phyloP scores from a whole-genome alignment of 1,139 yeast genomes.

The Kurtzmaniella quercitrusa region DNA sequence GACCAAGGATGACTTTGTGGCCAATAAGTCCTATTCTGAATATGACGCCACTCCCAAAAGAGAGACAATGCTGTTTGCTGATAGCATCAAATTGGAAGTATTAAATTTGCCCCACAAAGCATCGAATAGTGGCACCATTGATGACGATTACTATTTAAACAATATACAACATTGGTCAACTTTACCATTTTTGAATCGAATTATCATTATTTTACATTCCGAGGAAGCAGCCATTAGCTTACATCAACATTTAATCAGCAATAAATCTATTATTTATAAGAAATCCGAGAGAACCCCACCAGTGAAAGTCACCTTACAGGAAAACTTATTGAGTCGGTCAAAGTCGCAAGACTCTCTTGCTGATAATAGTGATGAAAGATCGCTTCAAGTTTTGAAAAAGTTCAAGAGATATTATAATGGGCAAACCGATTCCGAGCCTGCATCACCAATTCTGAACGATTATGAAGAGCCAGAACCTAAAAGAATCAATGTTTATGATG shows the following conservation, averaged over 20 bases:
- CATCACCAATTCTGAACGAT: constrained; percentile 7
- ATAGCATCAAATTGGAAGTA: constrained; percentile 30
- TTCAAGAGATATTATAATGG: constrained; percentile 22
- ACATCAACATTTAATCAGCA: constrained; percentile 16
- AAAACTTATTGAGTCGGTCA: constrained; percentile 37
- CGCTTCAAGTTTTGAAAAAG: constrained; percentile 17
- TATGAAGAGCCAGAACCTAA: constrained; percentile 41
- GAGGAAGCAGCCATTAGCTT: constrained; percentile 27
- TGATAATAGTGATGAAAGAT: constrained; percentile 7
- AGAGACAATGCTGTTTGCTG: constrained; percentile 24
- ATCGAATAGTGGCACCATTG: neutral
- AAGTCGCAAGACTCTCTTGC: constrained; percentile 31
- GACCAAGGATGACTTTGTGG: constrained; percentile 26
- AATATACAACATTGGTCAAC: constrained; percentile 43
- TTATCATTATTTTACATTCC: constrained; percentile 36
- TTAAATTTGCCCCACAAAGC: constrained; percentile 19
- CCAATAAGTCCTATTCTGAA: constrained; percentile 6
- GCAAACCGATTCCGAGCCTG: constrained; percentile 6
- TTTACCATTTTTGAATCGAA: constrained; percentile 37
- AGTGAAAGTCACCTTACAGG: constrained; percentile 36
- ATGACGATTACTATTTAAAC: constrained; percentile 16
- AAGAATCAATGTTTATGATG: constrained; percentile 23
- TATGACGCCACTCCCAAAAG: constrained; percentile 5
- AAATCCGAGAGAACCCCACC: neutral
- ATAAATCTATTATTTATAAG: constrained; percentile 7